Percentiles rank a stretch among this genome's conserved stretches.
Conservation (phyloP, 2,329 filamentous ascomycete genomes). For the Arthrobotrys megalospora region DNA sequence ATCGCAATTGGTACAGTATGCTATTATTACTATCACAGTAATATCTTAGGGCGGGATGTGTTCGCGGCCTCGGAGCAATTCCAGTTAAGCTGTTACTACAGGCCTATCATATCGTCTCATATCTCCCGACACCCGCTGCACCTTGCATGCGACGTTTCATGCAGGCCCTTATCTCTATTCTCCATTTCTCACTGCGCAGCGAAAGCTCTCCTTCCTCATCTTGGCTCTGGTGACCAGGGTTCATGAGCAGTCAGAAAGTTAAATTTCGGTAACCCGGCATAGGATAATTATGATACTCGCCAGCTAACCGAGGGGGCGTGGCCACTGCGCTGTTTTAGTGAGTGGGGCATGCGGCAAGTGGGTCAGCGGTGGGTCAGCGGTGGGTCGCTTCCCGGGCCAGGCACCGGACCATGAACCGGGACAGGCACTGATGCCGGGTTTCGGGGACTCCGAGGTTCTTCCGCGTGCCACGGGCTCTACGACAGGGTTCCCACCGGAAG, state of each 20-base stretch:
- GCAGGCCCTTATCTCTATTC: constrained; percentile 4
- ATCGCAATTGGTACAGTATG: neutral
- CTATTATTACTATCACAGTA: neutral
- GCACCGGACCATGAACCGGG: too few species aligned
- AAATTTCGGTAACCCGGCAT: neutral
- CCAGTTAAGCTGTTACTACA: neutral
- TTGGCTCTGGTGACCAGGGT: neutral
- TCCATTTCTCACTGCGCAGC: neutral
- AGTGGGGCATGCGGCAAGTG: constrained; percentile 14
- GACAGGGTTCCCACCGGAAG: too few species aligned
- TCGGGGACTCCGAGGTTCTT: too few species aligned
- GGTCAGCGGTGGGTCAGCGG: neutral
- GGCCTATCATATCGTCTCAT: neutral
- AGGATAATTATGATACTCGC: neutral
- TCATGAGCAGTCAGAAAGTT: neutral
- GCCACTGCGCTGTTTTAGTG: constrained; percentile 1
- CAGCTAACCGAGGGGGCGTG: neutral
- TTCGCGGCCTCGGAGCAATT: neutral
- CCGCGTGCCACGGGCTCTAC: too few species aligned
- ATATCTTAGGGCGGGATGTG: constrained; percentile 19
- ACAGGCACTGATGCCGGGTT: too few species aligned
- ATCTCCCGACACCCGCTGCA: constrained; percentile 19
- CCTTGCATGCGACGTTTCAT: constrained; percentile 1
- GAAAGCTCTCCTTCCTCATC: neutral
- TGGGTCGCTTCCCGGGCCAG: neutral